A percentile compares a stretch with the other conserved stretches of the same genome.
Evolutionary conservation across 1,284 basidiomycete genomes (phyloP).

Genomic region (Xerocomus amazonicus): DNA sequence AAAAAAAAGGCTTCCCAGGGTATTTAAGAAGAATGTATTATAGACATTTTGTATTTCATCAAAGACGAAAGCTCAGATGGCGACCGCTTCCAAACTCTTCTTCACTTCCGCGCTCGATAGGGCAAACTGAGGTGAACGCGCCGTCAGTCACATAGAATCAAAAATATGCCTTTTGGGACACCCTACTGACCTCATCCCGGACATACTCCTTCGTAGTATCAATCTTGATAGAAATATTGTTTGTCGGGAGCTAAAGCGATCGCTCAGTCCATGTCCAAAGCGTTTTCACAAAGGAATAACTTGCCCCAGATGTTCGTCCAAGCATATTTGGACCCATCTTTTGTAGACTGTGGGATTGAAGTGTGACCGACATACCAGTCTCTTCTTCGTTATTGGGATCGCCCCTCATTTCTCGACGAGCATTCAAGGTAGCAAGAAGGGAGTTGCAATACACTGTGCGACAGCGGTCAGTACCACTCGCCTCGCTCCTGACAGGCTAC

Average conservation of each 20-base stretch:
- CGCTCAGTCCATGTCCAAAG: neutral
- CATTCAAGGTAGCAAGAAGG: slow-evolving; percentile 49
- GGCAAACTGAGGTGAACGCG: no score
- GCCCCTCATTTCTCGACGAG: slow-evolving; percentile 36
- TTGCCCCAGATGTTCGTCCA: slow-evolving; percentile 11
- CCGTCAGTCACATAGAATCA: no score
- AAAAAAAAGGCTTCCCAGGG: no score
- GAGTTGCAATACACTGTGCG: slow-evolving; percentile 47
- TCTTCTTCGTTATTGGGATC: neutral
- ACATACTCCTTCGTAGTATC: slow-evolving; percentile 26
- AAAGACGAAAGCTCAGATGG: no score
- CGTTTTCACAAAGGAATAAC: neutral
- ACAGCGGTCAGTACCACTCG: neutral
- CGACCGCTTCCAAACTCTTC: no score
- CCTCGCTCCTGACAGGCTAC: slow-evolving; percentile 10
- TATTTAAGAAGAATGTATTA: no score
- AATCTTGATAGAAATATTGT: slow-evolving; percentile 28
- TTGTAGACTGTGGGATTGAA: slow-evolving; percentile 7
- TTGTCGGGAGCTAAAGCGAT: slow-evolving; percentile 12
- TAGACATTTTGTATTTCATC: no score
- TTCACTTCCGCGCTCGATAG: no score
- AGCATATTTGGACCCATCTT: slow-evolving; percentile 5
- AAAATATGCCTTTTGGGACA: no score
- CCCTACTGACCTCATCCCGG: slow-evolving; percentile 18
- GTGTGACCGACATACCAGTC: slow-evolving; percentile 14